Base-by-base conservation (phyloP, 495 filamentous ascomycete genomes). In the Viridothelium virens region DNA sequence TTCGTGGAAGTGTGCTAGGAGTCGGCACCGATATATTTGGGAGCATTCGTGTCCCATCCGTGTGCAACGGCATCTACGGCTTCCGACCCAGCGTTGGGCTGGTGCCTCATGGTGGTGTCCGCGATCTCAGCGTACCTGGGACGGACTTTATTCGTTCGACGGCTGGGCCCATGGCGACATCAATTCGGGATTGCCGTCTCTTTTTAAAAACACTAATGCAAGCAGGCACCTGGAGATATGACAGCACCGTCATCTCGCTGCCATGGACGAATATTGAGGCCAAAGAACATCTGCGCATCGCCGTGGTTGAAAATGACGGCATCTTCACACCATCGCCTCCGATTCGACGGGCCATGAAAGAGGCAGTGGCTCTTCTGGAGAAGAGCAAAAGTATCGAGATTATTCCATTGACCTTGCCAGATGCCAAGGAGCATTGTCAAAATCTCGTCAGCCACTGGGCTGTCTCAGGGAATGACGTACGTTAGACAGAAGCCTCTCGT, bases 1-100 rank as follows among this genome's bases (percentile, higher is more conserved):
- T 79, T 71, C 66, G 74, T 31, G 77, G 76, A 5, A 74, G 70
- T 39, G 61, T 73, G 11, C 65, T 79, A 1, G 77, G 77, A 33
- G 71, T 78, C 12, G 77, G 77, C 2, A 90, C 88, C n/a, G 89
- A 92, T 76, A 86, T 92, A 63, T 89, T 87, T 0, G 89, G 89
- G 10, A 86, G 80, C 68, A 82, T 91, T 34, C 79, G 89, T 1
- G 84, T 89, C 64, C 89, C 89, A 1, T 80, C 85, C 37, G 82
- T 80, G 1, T 89, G 89, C 67, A 86, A 86, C 70, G 83, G 80
- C 3, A 69, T 87, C 1, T 89, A 83, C 76, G 86, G 86, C 0
- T 68, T 85, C 50, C 85, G 84, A 66, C 82, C 83, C 7, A 83
- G 75, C 65, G 69, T 70, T 1, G 82, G 82, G 12, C 79, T 87